Evolutionary conservation across 1,284 basidiomycete genomes (phyloP).

Genomic region (Moesziomyces sp.): DNA sequence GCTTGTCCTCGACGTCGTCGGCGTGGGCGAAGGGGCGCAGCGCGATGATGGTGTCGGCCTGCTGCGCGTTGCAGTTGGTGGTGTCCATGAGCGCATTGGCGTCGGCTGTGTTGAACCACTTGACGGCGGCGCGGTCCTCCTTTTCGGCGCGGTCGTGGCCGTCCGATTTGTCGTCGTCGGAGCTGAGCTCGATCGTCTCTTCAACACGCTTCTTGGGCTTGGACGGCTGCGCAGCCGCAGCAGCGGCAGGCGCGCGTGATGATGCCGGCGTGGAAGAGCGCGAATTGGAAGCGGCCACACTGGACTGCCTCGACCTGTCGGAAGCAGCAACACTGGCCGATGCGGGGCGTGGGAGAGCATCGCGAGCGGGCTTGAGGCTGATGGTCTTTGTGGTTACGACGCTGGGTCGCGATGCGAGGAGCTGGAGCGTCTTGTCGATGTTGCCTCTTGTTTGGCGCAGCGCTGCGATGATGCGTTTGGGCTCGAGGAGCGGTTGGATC

Average conservation of each 20-base stretch:
- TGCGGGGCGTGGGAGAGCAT: conserved; percentile 10
- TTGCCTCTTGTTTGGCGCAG: conserved; percentile 35
- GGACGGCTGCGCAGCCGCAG: conserved; percentile 1
- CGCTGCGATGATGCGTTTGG: conserved; percentile 22
- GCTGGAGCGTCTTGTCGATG: conserved; percentile 9
- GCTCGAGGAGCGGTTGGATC: conserved; percentile 16
- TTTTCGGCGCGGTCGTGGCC: conserved; percentile 47
- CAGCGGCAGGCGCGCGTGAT: conserved; percentile 16
- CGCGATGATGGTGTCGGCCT: conserved; percentile 82
- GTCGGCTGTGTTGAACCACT: conserved; percentile 86
- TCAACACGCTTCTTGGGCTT: conserved; percentile 9
- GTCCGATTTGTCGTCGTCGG: conserved; percentile 56
- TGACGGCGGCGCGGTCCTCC: conserved; percentile 63
- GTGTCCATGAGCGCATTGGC: conserved; percentile 84
- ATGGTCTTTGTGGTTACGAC: conserved; percentile 38
- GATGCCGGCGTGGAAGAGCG: conserved; percentile 22
- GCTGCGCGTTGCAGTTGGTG: conserved; percentile 84
- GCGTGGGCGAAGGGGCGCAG: conserved; percentile 83
- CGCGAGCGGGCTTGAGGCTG: conserved; percentile 24
- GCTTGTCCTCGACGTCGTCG: conserved; percentile 73
- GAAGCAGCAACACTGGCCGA: conserved; percentile 3
- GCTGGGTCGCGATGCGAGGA: conserved; percentile 20
- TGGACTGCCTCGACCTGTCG: conserved; percentile 9
- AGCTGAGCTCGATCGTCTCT: conserved; percentile 39
- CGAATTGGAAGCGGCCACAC: conserved; percentile 16